Percentiles rank a stretch among this genome's conserved stretches.
These are phyloP conservation scores for Pyrus pyrifolia DNA, from an alignment of 306 rosid genomes.

Conservation along the genomic window DNA sequence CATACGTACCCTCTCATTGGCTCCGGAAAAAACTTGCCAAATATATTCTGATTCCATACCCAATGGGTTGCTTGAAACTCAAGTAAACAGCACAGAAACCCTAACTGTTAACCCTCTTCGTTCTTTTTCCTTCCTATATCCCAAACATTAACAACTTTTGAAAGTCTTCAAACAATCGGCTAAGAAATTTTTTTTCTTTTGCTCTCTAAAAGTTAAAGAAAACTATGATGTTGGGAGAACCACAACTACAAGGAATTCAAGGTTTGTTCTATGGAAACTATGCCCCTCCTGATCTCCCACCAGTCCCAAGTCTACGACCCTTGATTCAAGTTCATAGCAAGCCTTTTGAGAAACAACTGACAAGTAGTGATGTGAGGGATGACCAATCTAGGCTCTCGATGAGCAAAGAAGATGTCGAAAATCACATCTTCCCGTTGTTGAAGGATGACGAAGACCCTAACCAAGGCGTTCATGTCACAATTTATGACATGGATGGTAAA, in stretches of 20 bases:
- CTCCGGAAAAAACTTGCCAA: background rate
- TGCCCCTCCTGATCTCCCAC: conserved; percentile 1
- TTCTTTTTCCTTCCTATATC: background rate
- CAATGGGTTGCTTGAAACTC: background rate
- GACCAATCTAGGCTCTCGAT: background rate
- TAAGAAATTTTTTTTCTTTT: background rate
- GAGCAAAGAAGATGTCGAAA: background rate
- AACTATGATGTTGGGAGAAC: background rate
- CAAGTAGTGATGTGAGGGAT: background rate
- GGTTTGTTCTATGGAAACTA: background rate
- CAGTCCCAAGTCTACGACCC: background rate
- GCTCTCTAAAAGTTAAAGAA: background rate
- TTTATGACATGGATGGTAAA: background rate
- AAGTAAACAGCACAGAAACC: background rate
- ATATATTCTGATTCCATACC: background rate
- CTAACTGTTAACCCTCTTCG: background rate
- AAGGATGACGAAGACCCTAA: background rate
- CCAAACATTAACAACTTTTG: background rate
- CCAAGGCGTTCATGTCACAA: background rate
- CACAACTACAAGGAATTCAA: background rate
- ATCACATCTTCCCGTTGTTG: background rate
- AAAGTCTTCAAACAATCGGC: background rate
- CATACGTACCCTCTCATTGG: background rate
- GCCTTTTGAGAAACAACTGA: conserved; percentile 12
- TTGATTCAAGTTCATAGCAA: background rate